Conservation (phyloP, 148 eudicot species). For the Fallopia convolvulus region DNA sequence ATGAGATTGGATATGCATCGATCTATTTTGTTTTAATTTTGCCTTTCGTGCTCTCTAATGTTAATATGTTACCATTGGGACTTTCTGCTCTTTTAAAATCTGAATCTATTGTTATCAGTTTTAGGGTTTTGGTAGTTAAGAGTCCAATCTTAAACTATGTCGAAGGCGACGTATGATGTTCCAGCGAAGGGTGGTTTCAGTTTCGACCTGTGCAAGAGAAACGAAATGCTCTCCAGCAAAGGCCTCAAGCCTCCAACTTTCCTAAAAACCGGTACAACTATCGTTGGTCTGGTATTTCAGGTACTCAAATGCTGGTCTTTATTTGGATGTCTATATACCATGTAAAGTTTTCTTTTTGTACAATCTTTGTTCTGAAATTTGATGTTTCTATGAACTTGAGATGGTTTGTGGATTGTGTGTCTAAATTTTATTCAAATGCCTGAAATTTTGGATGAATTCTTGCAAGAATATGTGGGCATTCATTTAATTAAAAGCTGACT, state of each 20-base stretch:
- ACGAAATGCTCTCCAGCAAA: slow-evolving; percentile 57
- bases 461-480: not conserved
- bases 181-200: slow-evolving; percentile 68
- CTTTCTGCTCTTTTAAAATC: not conserved
- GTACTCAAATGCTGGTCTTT: slow-evolving; percentile 18
- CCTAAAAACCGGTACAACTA: slow-evolving; percentile 78
- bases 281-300: slow-evolving; percentile 70
- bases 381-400: not conserved
- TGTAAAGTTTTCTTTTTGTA: not conserved
- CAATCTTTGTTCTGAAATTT: not conserved
- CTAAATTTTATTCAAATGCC: not conserved
- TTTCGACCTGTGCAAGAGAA: slow-evolving; percentile 66
- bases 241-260: slow-evolving; percentile 45
- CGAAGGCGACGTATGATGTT: slow-evolving; percentile 34
- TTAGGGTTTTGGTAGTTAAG: slow-evolving; percentile 1
- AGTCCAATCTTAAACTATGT: slow-evolving; percentile 19
- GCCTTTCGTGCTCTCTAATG: not conserved
- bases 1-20: not conserved
- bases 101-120: not conserved
- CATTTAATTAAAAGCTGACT: not conserved
- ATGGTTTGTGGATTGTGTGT: not conserved
- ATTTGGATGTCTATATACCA: not conserved
- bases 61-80: not conserved
- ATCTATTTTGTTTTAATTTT: not conserved
- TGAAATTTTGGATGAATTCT: not conserved